Base-by-base conservation (phyloP, 345 rosid species). In the Syzygium grande region DNA sequence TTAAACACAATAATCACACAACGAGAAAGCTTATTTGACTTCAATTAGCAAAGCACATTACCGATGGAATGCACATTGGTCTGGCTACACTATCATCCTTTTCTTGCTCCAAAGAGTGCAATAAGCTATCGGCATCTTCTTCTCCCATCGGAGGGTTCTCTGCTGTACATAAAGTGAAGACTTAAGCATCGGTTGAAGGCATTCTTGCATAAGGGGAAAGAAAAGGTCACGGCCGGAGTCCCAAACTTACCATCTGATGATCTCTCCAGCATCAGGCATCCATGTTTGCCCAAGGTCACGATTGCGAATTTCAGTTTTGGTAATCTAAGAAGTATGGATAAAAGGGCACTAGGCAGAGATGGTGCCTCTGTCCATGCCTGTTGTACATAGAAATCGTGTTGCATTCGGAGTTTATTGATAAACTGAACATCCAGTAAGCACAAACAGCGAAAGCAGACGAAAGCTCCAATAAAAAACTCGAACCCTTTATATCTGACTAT, bases 241-340 rank as follows among this genome's bases (percentile, higher is more conserved):
- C 29, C 23, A 21, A 58, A 90, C 92, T 85, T 86, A 97, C 99
- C 97, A 61, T 90, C 51, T 85, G 91, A 86, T 86, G 87, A 91
- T 92, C 99, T 93, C 91, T 96, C 92, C 59, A 97, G 89, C 99
- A 96, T 96, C 92, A 97, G 87, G 90, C 98, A 95, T 89, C 99
- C 99, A 58, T 94, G 92, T 88, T 92, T 97, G 73, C 99, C 99
- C 91, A 95, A 91, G 85, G 99, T 97, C 86, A 94, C 97, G 85
- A 96, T 93, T 86, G 93, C 99, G 88, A 95, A 95, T 91, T 94
- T 94, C 63, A 97, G 43, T 56, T 93, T 94, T 13, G 97, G 98
- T 91, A 97, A 90, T 90, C 90, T 94, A 89, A 94, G 88, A 90
- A 95, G 93, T 95, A 97, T 93, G 89, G 96, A 95, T 89, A 95